Evolutionary conservation across 2,329 filamentous ascomycete species (phyloP), one percentile per base, ranked within the genome.

Genomic region (Alternaria gansuensis): DNA sequence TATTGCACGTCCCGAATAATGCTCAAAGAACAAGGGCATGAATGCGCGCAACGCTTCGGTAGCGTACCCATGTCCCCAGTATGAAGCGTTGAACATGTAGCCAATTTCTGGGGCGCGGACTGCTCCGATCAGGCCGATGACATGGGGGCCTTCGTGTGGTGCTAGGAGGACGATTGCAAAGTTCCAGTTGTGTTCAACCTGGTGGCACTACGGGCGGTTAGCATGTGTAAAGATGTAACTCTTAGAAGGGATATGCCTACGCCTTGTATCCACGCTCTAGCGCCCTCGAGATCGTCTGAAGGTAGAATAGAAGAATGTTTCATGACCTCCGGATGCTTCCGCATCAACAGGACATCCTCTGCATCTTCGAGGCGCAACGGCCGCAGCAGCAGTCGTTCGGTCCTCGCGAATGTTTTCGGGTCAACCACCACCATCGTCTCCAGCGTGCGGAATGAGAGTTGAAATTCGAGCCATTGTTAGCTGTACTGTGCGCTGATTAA

Each of bases 261-360:
- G 23, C 67, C 78, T 67, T 65, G 72, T n/a, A 81, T 75, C 79
- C 79, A 81, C 51, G 67, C 66, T 51, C 62, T 69, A 2, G 66
- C 67, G 39, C 64, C 67, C 34, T 73, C 65, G n/a, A 73, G 64
- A 65, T 88, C 84, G 51, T 81, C 75, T 5, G 82, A 83, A 1
- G 84, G 77, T n/a, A 86, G 70, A 31, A 78, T 81, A 10, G 52
- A 67, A 52, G 87, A 87, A 80, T 83, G 88, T 54, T 74, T 73
- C 88, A 91, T 90, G 45, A 88, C 85, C 64, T 88, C 85, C 4
- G 82, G 81, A 69, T 88, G 80, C 13, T 78, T 79, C 24, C 88
- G 85, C 52, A 91, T 77, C 23, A 75, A 75, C 62, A 85, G 78
- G 14, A 87, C 60, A 6, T 78, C 82, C 1, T 78, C 74, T 2